Base-by-base conservation (phyloP, 2,329 filamentous ascomycete genomes). In the Talaromyces amestolkiae region DNA sequence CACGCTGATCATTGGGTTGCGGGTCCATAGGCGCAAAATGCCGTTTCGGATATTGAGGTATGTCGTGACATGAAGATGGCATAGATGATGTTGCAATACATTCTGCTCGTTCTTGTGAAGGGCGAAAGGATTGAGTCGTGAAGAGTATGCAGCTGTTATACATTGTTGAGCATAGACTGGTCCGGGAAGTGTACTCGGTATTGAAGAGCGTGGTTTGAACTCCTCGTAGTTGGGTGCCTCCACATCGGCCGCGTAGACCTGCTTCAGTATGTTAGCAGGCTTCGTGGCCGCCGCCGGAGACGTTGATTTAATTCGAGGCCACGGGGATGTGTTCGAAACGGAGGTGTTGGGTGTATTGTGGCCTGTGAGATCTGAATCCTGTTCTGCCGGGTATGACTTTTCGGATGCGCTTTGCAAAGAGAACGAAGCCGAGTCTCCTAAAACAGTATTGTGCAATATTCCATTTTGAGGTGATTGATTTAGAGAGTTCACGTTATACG, bases 1-100 rank as follows among this genome's bases (percentile, higher is more conserved):
- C 13, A 99, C 91, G 67, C 88, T 87, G 49, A 93, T 87, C 74
- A 93, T 87, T 8, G 95, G 92, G 73, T 96, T 96, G 70, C 89
- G 87, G 41, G 91, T 85, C 95, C 95, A 99, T 47, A 98, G 80
- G 64, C 95, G 86, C 62, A 99, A 81, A 66, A 99, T 97, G 17
- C 92, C 91, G 76, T 99, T 99, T 71, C 95, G 87, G 68, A 99
- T 95, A 76, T 98, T 98, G 63, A 99, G 83, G 78, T 99, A 99
- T 13, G 92, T 91, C 2, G 94, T 97, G 70, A 97, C 92, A 78
- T 99, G 95, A 37, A 89, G 85, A 72, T 92, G 89, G 73, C 90
- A 96, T 70, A 99, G 87, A 72, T 96, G 89, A 68, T 91, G 85
- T 68, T 91, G 87, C 47, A 99, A 81, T 66, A 97, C 83, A 66